A percentile compares a stretch with the other conserved stretches of the same genome.
Evolutionary conservation across 176 grass and related monocot genomes (phyloP).

Genomic region (Chloris gayana): DNA sequence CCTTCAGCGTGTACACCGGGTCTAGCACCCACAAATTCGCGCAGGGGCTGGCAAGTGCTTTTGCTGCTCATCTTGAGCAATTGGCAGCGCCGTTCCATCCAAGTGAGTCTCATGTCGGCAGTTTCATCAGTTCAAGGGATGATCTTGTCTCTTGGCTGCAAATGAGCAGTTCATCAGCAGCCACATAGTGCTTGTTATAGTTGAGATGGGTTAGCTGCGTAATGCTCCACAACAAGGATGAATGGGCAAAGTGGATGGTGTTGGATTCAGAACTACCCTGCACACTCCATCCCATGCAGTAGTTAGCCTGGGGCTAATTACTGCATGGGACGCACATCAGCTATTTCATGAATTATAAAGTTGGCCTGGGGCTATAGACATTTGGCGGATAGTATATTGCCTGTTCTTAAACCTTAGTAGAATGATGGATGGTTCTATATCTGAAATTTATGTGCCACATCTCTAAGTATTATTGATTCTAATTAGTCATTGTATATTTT

Average conservation of each 20-base stretch:
- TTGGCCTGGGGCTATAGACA: background rate
- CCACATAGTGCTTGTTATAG: conserved; percentile 10
- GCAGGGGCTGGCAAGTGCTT: conserved; percentile 60
- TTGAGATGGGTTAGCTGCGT: background rate
- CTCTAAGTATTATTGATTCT: background rate
- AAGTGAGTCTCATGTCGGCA: conserved; percentile 54
- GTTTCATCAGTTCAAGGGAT: conserved; percentile 66
- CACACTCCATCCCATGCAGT: background rate
- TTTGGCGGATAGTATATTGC: background rate
- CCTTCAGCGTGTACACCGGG: conserved; percentile 68
- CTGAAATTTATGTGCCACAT: conserved; percentile 12
- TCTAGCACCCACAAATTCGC: conserved; percentile 76
- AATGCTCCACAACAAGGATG: background rate
- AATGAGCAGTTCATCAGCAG: conserved; percentile 18
- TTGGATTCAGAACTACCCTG: background rate
- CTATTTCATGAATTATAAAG: conserved; percentile 14
- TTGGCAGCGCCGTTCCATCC: conserved; percentile 51
- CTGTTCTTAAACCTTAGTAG: background rate
- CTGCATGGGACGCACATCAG: too few species aligned
- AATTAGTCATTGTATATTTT: background rate
- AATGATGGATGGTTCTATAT: background rate
- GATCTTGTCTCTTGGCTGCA: conserved; percentile 70
- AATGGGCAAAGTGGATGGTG: background rate
- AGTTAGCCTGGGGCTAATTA: background rate
- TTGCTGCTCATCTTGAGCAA: conserved; percentile 47